Evolutionary conservation across 1,284 basidiomycete genomes (phyloP), one percentile per base, ranked within the genome.

Genomic region (Cryptococcus depauperatus): DNA sequence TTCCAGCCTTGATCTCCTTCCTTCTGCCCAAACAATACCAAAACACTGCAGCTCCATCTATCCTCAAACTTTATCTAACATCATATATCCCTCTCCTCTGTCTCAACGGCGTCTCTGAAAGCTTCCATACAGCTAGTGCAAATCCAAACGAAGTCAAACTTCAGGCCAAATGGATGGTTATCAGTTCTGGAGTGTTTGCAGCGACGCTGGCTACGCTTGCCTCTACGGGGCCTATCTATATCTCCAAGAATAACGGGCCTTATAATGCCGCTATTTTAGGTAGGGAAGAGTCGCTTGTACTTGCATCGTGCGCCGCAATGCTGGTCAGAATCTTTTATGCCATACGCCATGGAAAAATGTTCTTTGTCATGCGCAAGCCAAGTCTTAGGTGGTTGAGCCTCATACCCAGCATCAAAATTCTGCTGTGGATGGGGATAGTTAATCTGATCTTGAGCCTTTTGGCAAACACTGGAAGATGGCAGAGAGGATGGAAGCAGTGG

Each of bases 21-120:
- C 70, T 92, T 26, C 78, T 95, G 5, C 87, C 87, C 0, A 69
- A 69, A 2, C 79, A 78, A 50, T 88, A 85, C 66, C 76, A 80
- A 35, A 59, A 74, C 37, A 87, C 86, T 34, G 83, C 84, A 0
- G 73, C 73, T 2, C 82, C 86, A 0, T 54, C 71, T 5, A 82
- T 92, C 26, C 77, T 95, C 3, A 69, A 73, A 21, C 81, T 82
- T 1, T 95, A 90, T 77, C 71, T 72, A 18, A 66, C 83, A 21
- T 82, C 79, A 73, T 92, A 90, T 59, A 82, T 95, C 51, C 92
- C 91, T 1, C 77, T 85, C 16, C 77, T 96, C 57, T 85, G 85
- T 4, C 71, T 87, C 55, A 96, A 96, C 63, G 91, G 91, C 3
- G 79, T 85, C 1, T 73, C 92, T 19, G 91, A 96, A 66, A 85